Conservation (phyloP, 2,329 filamentous ascomycete genomes). For the Xenosphaeropsis pyriputrescens region DNA sequence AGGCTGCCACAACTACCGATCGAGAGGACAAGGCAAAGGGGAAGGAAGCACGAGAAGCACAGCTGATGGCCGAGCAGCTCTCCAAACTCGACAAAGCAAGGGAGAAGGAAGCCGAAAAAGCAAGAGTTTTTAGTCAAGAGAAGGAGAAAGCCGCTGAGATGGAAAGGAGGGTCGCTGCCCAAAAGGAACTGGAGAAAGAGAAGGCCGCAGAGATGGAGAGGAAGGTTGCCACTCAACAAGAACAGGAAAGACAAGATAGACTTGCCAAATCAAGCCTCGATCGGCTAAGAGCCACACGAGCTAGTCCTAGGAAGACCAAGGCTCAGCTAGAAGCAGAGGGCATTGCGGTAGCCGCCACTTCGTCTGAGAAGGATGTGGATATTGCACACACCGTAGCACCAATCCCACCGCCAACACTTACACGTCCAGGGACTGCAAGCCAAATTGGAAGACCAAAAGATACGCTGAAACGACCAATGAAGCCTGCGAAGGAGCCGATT, state of each 20-base stretch:
- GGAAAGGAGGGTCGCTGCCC: conserved; percentile 36
- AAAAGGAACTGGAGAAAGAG: conserved; percentile 37
- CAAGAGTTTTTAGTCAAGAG: conserved; percentile 39
- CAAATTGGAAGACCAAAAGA: conserved; percentile 34
- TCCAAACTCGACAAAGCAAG: conserved; percentile 52
- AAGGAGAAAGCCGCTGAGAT: conserved; percentile 36
- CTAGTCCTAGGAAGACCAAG: conserved; percentile 36
- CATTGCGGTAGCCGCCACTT: conserved; percentile 13
- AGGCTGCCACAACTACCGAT: conserved; percentile 42
- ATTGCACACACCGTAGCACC: conserved; percentile 38
- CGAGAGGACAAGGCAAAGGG: conserved; percentile 46
- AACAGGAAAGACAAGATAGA: conserved; percentile 26
- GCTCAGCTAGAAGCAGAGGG: conserved; percentile 18
- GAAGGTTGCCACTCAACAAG: conserved; percentile 35
- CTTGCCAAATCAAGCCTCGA: conserved; percentile 16
- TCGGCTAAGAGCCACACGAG: conserved; percentile 27
- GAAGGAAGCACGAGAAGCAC: conserved; percentile 43
- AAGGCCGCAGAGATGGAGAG: conserved; percentile 36
- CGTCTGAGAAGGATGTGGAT: conserved; percentile 29
- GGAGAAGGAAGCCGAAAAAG: conserved; percentile 57
- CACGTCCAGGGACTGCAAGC: conserved; percentile 32
- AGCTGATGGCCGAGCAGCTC: conserved; percentile 43
- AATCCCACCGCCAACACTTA: conserved; percentile 46
- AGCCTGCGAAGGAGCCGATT: conserved; percentile 43
- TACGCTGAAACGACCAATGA: conserved; percentile 39